Evolutionary conservation across 768 basidiomycete genomes (phyloP).

Genomic region (Melanogaster broomeanus): DNA sequence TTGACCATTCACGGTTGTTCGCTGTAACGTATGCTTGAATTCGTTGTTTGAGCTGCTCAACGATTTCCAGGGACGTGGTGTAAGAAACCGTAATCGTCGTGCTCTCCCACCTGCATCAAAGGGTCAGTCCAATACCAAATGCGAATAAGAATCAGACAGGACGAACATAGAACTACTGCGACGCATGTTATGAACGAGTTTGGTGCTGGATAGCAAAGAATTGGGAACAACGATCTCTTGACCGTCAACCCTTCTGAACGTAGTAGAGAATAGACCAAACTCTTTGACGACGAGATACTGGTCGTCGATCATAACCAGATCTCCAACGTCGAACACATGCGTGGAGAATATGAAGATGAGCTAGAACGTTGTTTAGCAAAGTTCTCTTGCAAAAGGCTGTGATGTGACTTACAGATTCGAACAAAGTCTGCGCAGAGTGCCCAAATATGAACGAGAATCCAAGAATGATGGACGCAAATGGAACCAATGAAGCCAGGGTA

Average conservation of each 20-base stretch:
- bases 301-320: constrained; percentile 77
- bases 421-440: constrained; percentile 75
- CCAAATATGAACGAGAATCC: constrained; percentile 88
- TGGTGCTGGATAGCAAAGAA: constrained; percentile 64
- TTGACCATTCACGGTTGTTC: constrained; percentile 76
- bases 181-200: constrained; percentile 77
- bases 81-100: constrained; percentile 68
- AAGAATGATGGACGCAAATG: constrained; percentile 76
- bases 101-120: constrained; percentile 57
- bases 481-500: constrained; percentile 72
- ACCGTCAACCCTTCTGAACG: constrained; percentile 78
- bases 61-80: constrained; percentile 65
- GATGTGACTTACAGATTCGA: constrained; percentile 61
- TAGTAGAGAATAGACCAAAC: constrained; percentile 79
- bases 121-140: neutral
- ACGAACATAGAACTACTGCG: constrained; percentile 73
- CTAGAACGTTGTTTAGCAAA: constrained; percentile 33
- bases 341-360: constrained; percentile 86
- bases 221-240: constrained; percentile 82
- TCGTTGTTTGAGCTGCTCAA: constrained; percentile 65
- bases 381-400: neutral
- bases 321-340: constrained; percentile 84
- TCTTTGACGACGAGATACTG: constrained; percentile 55
- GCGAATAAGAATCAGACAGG: neutral
- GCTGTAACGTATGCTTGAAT: constrained; percentile 58